Conservation (phyloP, 768 basidiomycete species). For the Galerina sulciceps region DNA sequence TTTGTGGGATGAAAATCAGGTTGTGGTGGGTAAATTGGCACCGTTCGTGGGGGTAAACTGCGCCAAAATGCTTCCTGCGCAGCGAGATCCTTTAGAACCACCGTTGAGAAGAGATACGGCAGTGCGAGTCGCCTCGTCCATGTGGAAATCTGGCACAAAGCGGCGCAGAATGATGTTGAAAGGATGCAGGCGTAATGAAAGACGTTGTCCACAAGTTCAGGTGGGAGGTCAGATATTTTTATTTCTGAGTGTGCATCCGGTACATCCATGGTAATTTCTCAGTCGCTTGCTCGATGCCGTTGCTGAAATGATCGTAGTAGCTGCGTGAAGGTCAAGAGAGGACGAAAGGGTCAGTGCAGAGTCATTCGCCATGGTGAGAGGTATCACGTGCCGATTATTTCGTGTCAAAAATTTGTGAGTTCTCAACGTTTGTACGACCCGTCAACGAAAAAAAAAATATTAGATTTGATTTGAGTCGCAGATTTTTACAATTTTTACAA, state of each 20-base stretch:
- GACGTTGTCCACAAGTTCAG: constrained; percentile 24
- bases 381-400: no score
- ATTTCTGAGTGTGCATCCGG: not conserved
- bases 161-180: constrained; percentile 19
- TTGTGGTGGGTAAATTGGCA: not conserved
- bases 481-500: no score
- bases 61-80: not conserved
- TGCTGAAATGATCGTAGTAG: no score
- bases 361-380: no score
- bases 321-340: no score
- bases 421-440: no score
- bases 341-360: no score
- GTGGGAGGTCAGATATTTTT: constrained; percentile 16
- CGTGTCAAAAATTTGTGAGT: no score
- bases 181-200: constrained; percentile 20
- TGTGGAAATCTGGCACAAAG: constrained; percentile 21
- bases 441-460: no score
- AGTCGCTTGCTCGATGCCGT: no score
- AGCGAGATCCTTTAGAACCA: constrained; percentile 15
- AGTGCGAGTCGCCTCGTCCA: constrained; percentile 28
- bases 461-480: no score
- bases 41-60: not conserved
- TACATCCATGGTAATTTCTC: no score
- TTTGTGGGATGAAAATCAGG: constrained; percentile 11
- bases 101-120: constrained; percentile 26